phyloP scores from a whole-genome alignment of 768 basidiomycete genomes.

The Dioszegia crocea region DNA sequence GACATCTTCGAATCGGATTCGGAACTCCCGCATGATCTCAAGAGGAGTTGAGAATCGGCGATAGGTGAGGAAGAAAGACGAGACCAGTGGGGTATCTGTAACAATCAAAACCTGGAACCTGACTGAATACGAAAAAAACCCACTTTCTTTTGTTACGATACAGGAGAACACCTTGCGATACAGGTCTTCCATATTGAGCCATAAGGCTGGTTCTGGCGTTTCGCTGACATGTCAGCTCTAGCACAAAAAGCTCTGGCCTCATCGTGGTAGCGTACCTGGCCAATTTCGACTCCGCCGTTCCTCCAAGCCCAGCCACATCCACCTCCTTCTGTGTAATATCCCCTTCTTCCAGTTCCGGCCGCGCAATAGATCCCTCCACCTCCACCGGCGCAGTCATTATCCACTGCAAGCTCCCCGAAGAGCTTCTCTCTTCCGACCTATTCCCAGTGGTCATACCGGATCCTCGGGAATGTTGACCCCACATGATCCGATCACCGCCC shows the following conservation, averaged over 20 bases:
- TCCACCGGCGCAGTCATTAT: slow-evolving; percentile 18
- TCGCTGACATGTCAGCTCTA: neutral
- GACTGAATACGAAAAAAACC: neutral
- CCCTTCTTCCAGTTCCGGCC: too few relatives aligned
- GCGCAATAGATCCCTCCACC: neutral
- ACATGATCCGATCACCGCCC: slow-evolving; percentile 28
- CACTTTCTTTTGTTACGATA: slow-evolving; percentile 29
- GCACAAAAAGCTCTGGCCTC: too few relatives aligned
- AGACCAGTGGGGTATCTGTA: slow-evolving; percentile 35
- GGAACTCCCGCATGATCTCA: slow-evolving; percentile 35
- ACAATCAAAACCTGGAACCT: neutral
- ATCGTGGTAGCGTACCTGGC: too few relatives aligned
- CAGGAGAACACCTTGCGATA: neutral
- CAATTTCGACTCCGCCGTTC: neutral
- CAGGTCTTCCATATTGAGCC: neutral
- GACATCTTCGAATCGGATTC: slow-evolving; percentile 28
- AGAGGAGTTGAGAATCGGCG: slow-evolving; percentile 38
- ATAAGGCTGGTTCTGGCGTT: neutral
- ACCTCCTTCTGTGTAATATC: too few relatives aligned
- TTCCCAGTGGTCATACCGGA: neutral
- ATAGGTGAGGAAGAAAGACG: slow-evolving; percentile 42
- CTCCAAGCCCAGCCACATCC: too few relatives aligned
- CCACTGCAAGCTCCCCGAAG: slow-evolving; percentile 29
- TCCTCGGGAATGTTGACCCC: slow-evolving; percentile 14
- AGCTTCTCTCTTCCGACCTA: slow-evolving; percentile 20